Percentiles rank a stretch among this genome's conserved stretches.
phyloP scores from a whole-genome alignment of 306 rosid species.

The Vigna unguiculata region DNA sequence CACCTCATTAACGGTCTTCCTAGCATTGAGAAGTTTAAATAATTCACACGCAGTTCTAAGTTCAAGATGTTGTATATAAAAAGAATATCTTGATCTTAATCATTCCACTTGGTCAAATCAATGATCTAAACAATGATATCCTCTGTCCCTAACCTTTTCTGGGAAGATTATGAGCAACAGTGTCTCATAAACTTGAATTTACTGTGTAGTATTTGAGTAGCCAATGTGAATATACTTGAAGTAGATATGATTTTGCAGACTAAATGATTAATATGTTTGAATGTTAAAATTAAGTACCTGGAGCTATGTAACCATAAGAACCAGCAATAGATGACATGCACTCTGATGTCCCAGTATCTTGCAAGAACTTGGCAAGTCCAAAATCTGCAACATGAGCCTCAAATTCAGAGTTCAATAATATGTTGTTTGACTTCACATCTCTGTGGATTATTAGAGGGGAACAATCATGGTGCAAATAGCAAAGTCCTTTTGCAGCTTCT shows the following conservation, averaged over 20 bases:
- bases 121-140: constrained; percentile 14
- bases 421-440: constrained; percentile 94
- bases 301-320: constrained; percentile 95
- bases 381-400: constrained; percentile 99
- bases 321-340: constrained; percentile 99
- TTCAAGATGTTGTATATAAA: not conserved
- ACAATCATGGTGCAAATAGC: constrained; percentile 94
- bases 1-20: not conserved
- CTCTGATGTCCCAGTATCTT: constrained; percentile 79
- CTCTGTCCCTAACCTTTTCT: not conserved
- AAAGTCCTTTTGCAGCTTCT: constrained; percentile 92
- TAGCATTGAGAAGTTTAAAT: not conserved
- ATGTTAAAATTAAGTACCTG: constrained; percentile 61
- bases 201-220: not conserved
- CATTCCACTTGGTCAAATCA: constrained; percentile 25
- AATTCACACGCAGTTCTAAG: not conserved
- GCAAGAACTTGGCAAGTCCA: constrained; percentile 93
- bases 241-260: too few species aligned
- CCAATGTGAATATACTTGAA: too few species aligned
- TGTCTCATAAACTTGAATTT: constrained; percentile 26
- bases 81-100: not conserved
- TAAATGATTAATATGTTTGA: constrained; percentile 1
- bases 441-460: constrained; percentile 84
- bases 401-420: constrained; percentile 70
- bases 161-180: not conserved